Percentiles rank a stretch among this genome's conserved stretches.
Evolutionary conservation across 2,329 filamentous ascomycete genomes (phyloP).

Genomic region (Ceratocystis eucalypticola): DNA sequence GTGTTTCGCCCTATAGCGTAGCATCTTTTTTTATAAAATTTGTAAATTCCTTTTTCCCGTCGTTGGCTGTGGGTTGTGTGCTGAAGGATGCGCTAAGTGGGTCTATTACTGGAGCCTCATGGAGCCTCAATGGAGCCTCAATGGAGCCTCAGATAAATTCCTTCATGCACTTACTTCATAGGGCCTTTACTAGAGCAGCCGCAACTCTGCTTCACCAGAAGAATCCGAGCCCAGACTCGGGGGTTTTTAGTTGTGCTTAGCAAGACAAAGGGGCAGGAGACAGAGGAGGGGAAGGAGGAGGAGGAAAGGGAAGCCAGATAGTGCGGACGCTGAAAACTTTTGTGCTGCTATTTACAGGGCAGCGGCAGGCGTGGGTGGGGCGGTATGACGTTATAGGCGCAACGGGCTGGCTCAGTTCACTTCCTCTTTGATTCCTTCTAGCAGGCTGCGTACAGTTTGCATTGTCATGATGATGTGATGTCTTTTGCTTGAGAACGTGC

Average conservation of each 20-base stretch:
- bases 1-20: slow-evolving; percentile 5
- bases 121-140: slow-evolving; percentile 18
- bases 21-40: background rate
- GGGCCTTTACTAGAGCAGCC: background rate
- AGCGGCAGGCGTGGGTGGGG: background rate
- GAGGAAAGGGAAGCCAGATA: background rate
- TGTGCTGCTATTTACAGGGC: slow-evolving; percentile 6
- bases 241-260: background rate
- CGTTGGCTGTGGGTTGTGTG: background rate
- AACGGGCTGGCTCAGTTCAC: background rate
- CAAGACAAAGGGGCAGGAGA: background rate
- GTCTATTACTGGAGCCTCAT: slow-evolving; percentile 17
- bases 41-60: background rate
- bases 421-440: slow-evolving; percentile 11
- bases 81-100: slow-evolving; percentile 16
- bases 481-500: too few relatives aligned
- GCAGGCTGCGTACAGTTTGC: background rate
- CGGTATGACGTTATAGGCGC: slow-evolving; percentile 16
- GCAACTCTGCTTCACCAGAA: background rate
- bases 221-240: slow-evolving; percentile 5
- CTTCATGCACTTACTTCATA: background rate
- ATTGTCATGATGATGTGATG: too few relatives aligned
- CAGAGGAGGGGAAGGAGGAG: background rate
- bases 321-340: background rate
- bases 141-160: background rate